These are phyloP conservation scores for Candida taoyuanica DNA, from an alignment of 805 yeast genomes.

Conservation along the genomic window DNA sequence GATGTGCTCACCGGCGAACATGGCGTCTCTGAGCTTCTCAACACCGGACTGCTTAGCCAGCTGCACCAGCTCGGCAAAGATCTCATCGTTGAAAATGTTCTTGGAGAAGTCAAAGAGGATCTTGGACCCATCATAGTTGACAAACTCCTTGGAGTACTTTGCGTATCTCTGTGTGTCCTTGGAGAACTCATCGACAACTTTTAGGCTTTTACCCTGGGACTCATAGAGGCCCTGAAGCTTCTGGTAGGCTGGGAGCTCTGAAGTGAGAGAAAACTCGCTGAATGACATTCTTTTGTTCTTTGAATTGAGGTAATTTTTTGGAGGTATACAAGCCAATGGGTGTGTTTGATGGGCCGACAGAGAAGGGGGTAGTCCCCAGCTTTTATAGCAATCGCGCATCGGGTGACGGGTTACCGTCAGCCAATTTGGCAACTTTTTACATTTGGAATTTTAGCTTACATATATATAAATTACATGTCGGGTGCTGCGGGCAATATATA, in stretches of 20 bases:
- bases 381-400: too few relatives aligned
- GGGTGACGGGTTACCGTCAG: too few relatives aligned
- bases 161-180: conserved; percentile 70
- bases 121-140: conserved; percentile 81
- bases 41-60: conserved; percentile 90
- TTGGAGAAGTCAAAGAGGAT: conserved; percentile 94
- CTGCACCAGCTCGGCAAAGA: conserved; percentile 58
- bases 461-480: too few relatives aligned
- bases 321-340: too few relatives aligned
- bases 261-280: conserved; percentile 15
- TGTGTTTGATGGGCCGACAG: too few relatives aligned
- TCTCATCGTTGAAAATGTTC: conserved; percentile 85
- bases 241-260: conserved; percentile 83
- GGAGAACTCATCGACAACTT: conserved; percentile 68
- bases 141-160: conserved; percentile 72
- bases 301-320: too few relatives aligned
- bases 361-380: too few relatives aligned
- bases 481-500: too few relatives aligned
- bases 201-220: conserved; percentile 60
- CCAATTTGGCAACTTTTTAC: too few relatives aligned
- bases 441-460: too few relatives aligned
- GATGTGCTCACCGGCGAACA: conserved; percentile 92
- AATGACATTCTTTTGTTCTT: too few relatives aligned
- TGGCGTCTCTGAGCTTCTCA: conserved; percentile 78
- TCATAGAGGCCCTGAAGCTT: conserved; percentile 69